Evolutionary conservation across 805 yeast species (phyloP).

Genomic region (Cyberlindnera samutprakarnensis): DNA sequence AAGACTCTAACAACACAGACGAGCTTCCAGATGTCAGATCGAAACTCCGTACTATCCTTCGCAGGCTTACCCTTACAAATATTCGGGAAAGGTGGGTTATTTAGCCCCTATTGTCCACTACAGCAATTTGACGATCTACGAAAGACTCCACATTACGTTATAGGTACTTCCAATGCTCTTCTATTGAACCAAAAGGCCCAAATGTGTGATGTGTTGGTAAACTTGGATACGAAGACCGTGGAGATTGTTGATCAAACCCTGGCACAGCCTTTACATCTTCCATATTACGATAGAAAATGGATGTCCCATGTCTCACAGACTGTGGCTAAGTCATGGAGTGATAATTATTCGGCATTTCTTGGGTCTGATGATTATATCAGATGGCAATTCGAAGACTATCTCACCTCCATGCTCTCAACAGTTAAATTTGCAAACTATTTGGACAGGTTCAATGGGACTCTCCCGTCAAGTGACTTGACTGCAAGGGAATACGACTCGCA

Average conservation of each 20-base stretch:
- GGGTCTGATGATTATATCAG: constrained; percentile 89
- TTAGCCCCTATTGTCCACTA: constrained; percentile 89
- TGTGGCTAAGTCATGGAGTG: constrained; percentile 26
- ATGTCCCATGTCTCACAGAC: constrained; percentile 48
- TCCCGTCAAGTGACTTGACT: constrained; percentile 25
- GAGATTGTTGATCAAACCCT: constrained; percentile 40
- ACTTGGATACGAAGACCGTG: constrained; percentile 46
- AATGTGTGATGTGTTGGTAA: constrained; percentile 64
- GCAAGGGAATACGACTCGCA: constrained; percentile 22
- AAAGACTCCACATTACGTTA: constrained; percentile 55
- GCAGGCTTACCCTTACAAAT: constrained; percentile 84
- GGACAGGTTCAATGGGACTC: constrained; percentile 27
- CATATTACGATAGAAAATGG: constrained; percentile 67
- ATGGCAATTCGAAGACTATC: constrained; percentile 83
- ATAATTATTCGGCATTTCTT: constrained; percentile 39
- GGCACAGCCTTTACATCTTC: constrained; percentile 36
- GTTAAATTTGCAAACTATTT: constrained; percentile 61
- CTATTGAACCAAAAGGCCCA: constrained; percentile 56
- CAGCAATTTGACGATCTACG: constrained; percentile 79
- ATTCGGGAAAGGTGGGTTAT: constrained; percentile 80
- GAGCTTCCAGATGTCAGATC: constrained; percentile 68
- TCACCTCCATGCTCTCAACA: constrained; percentile 66
- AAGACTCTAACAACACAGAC: constrained; percentile 48
- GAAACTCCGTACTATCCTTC: constrained; percentile 68
- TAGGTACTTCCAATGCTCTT: constrained; percentile 86